These are phyloP conservation scores for Kingdonia uniflora DNA, from an alignment of 164 flowering plant genomes.

Conservation along the genomic window DNA sequence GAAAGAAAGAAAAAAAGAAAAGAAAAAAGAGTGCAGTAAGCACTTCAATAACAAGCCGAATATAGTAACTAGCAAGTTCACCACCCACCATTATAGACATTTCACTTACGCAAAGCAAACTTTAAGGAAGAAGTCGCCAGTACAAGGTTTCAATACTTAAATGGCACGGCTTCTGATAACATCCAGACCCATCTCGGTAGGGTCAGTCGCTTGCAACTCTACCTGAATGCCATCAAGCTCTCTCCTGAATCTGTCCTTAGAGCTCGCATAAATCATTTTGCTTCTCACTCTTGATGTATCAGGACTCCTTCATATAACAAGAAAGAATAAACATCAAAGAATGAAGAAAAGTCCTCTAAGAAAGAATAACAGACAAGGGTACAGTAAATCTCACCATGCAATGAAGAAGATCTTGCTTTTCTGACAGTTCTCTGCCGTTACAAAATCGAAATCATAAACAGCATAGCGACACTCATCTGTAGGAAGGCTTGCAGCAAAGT, in stretches of 20 bases:
- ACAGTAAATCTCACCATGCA: constrained; percentile 34
- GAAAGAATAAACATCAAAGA: neutral
- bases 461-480: constrained; percentile 56
- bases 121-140: constrained; percentile 15
- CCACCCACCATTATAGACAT: constrained; percentile 36
- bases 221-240: constrained; percentile 55
- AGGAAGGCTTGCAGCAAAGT: constrained; percentile 51
- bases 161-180: constrained; percentile 41
- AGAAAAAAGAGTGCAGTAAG: constrained; percentile 14
- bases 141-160: constrained; percentile 15
- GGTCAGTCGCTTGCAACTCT: constrained; percentile 50
- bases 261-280: constrained; percentile 56
- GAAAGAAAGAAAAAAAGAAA: too few relatives aligned
- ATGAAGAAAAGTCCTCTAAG: neutral
- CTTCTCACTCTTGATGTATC: constrained; percentile 47
- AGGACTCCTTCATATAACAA: constrained; percentile 33
- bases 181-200: constrained; percentile 49
- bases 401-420: constrained; percentile 73
- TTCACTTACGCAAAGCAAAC: constrained; percentile 24
- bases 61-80: constrained; percentile 29
- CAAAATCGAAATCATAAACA: constrained; percentile 58
- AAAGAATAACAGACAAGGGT: neutral
- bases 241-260: constrained; percentile 51
- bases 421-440: constrained; percentile 48
- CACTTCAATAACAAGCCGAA: constrained; percentile 21